phyloP scores from a whole-genome alignment of 345 rosid genomes.

The Carallia pectinifolia region DNA sequence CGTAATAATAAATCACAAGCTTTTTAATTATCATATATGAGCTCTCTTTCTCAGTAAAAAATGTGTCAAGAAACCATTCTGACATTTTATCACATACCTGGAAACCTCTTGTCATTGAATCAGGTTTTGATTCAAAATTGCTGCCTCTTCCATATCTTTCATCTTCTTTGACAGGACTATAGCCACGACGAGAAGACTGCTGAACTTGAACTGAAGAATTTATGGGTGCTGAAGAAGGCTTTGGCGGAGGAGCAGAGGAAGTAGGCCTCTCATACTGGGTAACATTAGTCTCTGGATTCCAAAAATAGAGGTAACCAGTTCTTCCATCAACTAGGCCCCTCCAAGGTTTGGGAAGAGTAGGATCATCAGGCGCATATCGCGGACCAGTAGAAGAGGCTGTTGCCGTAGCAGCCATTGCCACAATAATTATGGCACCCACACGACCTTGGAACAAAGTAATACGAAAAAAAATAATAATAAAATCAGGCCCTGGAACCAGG shows the following conservation, averaged over 20 bases:
- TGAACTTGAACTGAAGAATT: slow-evolving; percentile 66
- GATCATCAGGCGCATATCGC: slow-evolving; percentile 88
- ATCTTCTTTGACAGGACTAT: slow-evolving; percentile 52
- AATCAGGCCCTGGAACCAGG: too few relatives aligned
- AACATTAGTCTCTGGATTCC: slow-evolving; percentile 96
- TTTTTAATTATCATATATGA: too few relatives aligned
- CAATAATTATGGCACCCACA: background rate
- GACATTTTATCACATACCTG: slow-evolving; percentile 40
- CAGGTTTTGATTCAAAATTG: slow-evolving; percentile 41
- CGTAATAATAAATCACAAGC: too few relatives aligned
- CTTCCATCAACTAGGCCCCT: slow-evolving; percentile 88
- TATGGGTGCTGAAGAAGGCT: slow-evolving; percentile 37
- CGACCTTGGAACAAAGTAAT: background rate
- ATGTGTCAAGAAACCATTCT: background rate
- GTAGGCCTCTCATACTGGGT: slow-evolving; percentile 89
- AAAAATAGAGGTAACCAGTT: slow-evolving; percentile 87
- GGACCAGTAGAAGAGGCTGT: slow-evolving; percentile 50
- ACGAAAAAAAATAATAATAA: background rate
- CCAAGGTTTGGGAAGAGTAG: slow-evolving; percentile 97
- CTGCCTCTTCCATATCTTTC: slow-evolving; percentile 46
- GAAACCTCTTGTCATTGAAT: slow-evolving; percentile 36
- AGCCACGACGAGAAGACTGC: slow-evolving; percentile 40
- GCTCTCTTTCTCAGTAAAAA: background rate
- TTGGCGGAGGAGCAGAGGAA: slow-evolving; percentile 22
- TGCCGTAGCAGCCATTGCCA: slow-evolving; percentile 51